Evolutionary conservation across 768 basidiomycete genomes (phyloP).

Genomic region (Exidia glandulosa): DNA sequence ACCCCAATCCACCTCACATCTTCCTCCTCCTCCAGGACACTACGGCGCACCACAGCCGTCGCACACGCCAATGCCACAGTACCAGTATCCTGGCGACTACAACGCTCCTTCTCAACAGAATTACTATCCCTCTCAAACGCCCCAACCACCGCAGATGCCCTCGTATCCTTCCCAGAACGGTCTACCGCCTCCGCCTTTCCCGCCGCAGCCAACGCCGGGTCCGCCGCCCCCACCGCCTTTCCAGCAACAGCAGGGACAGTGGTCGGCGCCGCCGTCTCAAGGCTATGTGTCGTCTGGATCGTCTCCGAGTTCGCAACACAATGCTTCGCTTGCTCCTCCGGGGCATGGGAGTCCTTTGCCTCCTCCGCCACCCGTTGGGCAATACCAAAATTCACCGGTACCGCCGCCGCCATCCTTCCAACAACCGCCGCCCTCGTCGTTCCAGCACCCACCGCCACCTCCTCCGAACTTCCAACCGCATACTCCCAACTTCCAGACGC

Average conservation of each 20-base stretch:
- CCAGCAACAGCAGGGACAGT: constrained; percentile 1
- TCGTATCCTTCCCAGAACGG: neutral
- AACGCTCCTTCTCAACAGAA: no score
- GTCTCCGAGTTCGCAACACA: no score
- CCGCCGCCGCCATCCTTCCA: neutral
- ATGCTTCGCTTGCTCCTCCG: no score
- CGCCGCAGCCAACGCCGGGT: neutral
- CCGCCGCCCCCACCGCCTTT: neutral
- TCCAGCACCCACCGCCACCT: neutral
- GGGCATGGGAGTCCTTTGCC: no score
- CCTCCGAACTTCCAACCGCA: no score
- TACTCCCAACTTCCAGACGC: no score
- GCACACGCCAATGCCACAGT: constrained; percentile 1
- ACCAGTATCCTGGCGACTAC: neutral
- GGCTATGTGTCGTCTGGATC: no score
- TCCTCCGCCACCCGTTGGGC: neutral
- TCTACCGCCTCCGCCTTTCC: neutral
- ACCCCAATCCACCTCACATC: neutral
- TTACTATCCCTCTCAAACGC: no score
- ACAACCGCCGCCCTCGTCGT: neutral
- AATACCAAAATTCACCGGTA: neutral
- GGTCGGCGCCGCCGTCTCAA: no score
- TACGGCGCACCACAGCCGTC: constrained; percentile 1
- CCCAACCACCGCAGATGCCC: neutral
- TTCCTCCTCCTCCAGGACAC: neutral